A percentile compares a stretch with the other conserved stretches of the same genome.
phyloP scores from a whole-genome alignment of 1,284 basidiomycete genomes.

The Puccinia novopanici region DNA sequence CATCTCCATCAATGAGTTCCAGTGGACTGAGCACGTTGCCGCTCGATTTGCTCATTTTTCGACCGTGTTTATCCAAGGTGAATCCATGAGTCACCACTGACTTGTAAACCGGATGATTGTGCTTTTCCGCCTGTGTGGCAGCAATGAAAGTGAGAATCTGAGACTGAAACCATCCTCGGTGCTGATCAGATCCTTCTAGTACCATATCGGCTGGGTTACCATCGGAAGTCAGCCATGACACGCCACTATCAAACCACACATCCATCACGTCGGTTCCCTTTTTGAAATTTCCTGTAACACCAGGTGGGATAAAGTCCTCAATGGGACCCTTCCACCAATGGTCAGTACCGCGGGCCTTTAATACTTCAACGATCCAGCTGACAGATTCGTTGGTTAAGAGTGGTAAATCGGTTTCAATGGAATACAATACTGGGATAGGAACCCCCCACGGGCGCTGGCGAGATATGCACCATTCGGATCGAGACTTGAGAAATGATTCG shows the following conservation, averaged over 20 bases:
- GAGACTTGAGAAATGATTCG: slow-evolving; percentile 77
- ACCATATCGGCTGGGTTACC: slow-evolving; percentile 76
- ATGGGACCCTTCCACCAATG: slow-evolving; percentile 91
- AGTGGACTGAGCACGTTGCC: slow-evolving; percentile 89
- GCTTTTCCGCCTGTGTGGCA: slow-evolving; percentile 37
- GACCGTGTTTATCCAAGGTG: slow-evolving; percentile 84
- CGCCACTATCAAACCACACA: slow-evolving; percentile 98
- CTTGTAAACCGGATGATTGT: slow-evolving; percentile 67
- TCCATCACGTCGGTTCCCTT: slow-evolving; percentile 95
- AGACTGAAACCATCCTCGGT: slow-evolving; percentile 99
- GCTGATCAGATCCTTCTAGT: slow-evolving; percentile 94
- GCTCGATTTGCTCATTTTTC: slow-evolving; percentile 98
- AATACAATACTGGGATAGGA: slow-evolving; percentile 87
- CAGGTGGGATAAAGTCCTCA: slow-evolving; percentile 75
- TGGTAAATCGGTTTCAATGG: slow-evolving; percentile 68
- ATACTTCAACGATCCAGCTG: slow-evolving; percentile 73
- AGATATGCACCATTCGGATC: slow-evolving; percentile 99
- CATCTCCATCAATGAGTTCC: slow-evolving; percentile 75
- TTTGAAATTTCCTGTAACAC: slow-evolving; percentile 65
- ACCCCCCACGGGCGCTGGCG: slow-evolving; percentile 97
- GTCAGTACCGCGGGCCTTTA: slow-evolving; percentile 72
- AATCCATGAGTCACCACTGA: slow-evolving; percentile 87
- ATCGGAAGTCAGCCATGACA: slow-evolving; percentile 82
- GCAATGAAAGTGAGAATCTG: slow-evolving; percentile 82
- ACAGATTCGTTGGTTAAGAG: slow-evolving; percentile 72